Conservation (phyloP, 2,329 filamentous ascomycete species). For the Graphilbum ipis-grandicollis region DNA sequence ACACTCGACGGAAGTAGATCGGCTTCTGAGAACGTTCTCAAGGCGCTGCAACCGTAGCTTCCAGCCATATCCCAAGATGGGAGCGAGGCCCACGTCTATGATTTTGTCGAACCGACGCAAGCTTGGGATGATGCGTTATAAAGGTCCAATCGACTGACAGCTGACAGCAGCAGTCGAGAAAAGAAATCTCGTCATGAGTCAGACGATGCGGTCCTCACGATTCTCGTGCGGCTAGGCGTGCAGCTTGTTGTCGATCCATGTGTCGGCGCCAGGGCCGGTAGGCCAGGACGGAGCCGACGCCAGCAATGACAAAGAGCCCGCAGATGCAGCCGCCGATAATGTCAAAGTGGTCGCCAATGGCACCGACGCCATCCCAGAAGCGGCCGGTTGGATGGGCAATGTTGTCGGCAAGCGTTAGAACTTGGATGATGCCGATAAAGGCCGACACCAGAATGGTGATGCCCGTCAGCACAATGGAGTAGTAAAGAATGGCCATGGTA, state of each 20-base stretch:
- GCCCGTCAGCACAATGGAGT: constrained; percentile 71
- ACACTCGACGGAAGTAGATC: too few species aligned
- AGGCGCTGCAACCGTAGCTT: too few species aligned
- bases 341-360: constrained; percentile 65
- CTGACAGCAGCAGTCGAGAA: too few species aligned
- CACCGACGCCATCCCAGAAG: constrained; percentile 85
- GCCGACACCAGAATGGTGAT: constrained; percentile 72
- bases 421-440: constrained; percentile 72
- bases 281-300: constrained; percentile 51
- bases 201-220: too few species aligned
- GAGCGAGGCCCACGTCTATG: too few species aligned
- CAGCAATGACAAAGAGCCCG: constrained; percentile 65
- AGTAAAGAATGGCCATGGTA: constrained; percentile 80
- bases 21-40: too few species aligned
- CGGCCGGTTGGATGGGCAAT: constrained; percentile 53
- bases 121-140: too few species aligned
- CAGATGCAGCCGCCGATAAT: constrained; percentile 77
- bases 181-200: too few species aligned
- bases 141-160: too few species aligned
- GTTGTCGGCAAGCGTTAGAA: constrained; percentile 62
- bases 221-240: too few species aligned
- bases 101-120: too few species aligned
- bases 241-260: constrained; percentile 15
- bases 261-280: constrained; percentile 63
- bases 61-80: too few species aligned